These are phyloP conservation scores for Fusarium multiceps DNA, from an alignment of 2,329 filamentous ascomycete genomes.

Conservation along the genomic window DNA sequence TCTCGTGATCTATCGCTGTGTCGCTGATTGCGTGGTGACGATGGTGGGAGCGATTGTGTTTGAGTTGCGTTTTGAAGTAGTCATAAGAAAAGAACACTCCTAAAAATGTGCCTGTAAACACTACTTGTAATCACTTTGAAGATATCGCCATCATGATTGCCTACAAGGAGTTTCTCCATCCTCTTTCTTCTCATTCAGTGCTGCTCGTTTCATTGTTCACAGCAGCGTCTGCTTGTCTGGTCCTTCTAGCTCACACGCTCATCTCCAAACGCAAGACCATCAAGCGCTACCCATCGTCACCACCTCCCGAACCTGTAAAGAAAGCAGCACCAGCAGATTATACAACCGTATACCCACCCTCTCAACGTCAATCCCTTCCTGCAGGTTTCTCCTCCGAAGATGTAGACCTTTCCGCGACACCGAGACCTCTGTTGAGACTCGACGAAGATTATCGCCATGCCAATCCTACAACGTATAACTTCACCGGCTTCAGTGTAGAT, in stretches of 20 bases:
- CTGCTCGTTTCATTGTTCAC: slow-evolving; percentile 13
- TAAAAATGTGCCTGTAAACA: neutral
- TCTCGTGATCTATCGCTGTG: slow-evolving; percentile 2
- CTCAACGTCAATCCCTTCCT: slow-evolving; percentile 34
- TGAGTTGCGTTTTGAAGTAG: neutral
- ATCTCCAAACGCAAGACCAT: slow-evolving; percentile 37
- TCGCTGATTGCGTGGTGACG: neutral
- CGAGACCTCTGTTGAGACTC: slow-evolving; percentile 47
- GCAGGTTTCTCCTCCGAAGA: neutral
- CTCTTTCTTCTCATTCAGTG: neutral
- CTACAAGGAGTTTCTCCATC: slow-evolving; percentile 19
- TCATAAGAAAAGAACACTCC: slow-evolving; percentile 34
- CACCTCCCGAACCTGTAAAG: slow-evolving; percentile 31
- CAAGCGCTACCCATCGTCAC: slow-evolving; percentile 19
- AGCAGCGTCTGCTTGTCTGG: slow-evolving; percentile 23
- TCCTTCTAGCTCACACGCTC: slow-evolving; percentile 28
- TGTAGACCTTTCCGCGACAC: slow-evolving; percentile 23
- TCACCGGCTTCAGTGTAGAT: slow-evolving; percentile 75
- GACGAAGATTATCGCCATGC: slow-evolving; percentile 52
- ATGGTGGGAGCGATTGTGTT: neutral
- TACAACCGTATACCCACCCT: slow-evolving; percentile 44
- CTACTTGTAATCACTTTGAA: neutral
- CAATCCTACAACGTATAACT: slow-evolving; percentile 61
- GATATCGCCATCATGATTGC: slow-evolving; percentile 23
- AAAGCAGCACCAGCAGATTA: slow-evolving; percentile 39